Percentiles rank a stretch among this genome's conserved stretches.
phyloP scores from a whole-genome alignment of 352 stramenopile species.

The Phytopythium boreale region DNA sequence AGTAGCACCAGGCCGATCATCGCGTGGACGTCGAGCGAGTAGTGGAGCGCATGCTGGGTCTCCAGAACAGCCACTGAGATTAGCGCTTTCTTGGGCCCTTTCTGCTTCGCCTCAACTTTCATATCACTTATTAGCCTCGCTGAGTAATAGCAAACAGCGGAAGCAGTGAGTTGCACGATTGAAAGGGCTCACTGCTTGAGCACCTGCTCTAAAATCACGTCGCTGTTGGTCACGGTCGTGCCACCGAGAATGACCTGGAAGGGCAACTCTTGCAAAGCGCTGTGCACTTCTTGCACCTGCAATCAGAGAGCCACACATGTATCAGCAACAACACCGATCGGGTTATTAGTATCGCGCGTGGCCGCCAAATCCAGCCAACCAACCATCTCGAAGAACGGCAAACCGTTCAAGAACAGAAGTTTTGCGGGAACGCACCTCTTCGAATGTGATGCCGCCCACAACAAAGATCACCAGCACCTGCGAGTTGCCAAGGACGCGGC shows the following conservation, averaged over 20 bases:
- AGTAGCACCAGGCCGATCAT: background rate
- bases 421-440: slow-evolving; percentile 39
- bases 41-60: background rate
- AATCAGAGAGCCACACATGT: background rate
- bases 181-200: slow-evolving; percentile 16
- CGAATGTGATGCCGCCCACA: slow-evolving; percentile 72
- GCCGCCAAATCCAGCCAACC: too few species aligned
- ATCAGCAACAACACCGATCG: background rate
- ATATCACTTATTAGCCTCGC: too few species aligned
- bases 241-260: slow-evolving; percentile 69
- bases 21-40: background rate
- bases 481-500: slow-evolving; percentile 33
- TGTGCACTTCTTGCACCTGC: slow-evolving; percentile 65
- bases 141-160: background rate
- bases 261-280: slow-evolving; percentile 43
- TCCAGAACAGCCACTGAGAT: background rate
- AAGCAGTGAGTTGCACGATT: background rate
- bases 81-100: background rate
- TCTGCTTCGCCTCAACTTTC: background rate
- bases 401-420: background rate
- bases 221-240: slow-evolving; percentile 71
- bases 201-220: slow-evolving; percentile 59
- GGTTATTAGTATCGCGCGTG: background rate
- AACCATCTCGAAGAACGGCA: too few species aligned
- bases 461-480: slow-evolving; percentile 66